Percentiles rank a stretch among this genome's conserved stretches.
phyloP scores from a whole-genome alignment of 768 basidiomycete genomes.

The Suillus placidus region DNA sequence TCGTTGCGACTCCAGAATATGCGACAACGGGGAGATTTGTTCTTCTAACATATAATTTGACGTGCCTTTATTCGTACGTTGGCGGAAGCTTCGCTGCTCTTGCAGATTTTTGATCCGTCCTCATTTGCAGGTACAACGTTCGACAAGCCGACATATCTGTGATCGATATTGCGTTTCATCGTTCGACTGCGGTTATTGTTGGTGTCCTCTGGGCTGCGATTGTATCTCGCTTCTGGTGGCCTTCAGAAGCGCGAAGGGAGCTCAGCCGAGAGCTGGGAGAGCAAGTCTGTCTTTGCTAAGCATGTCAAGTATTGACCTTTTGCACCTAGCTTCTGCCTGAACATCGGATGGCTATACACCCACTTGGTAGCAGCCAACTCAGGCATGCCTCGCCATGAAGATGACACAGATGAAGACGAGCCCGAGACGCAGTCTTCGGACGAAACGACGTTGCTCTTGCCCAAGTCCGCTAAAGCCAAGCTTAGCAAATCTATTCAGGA shows the following conservation, averaged over 20 bases:
- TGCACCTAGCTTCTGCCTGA: constrained; percentile 76
- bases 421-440: constrained; percentile 17
- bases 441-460: constrained; percentile 36
- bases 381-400: constrained; percentile 53
- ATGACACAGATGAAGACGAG: constrained; percentile 22
- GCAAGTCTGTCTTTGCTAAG: constrained; percentile 46
- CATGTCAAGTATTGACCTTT: constrained; percentile 1
- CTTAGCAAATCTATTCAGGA: constrained; percentile 71
- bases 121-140: constrained; percentile 68
- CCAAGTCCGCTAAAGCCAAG: constrained; percentile 42
- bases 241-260: constrained; percentile 89
- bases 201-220: constrained; percentile 91
- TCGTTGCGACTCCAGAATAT: constrained; percentile 77
- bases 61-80: constrained; percentile 68
- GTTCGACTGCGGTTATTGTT: constrained; percentile 77
- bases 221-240: constrained; percentile 94
- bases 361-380: constrained; percentile 89
- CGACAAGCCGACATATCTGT: constrained; percentile 67
- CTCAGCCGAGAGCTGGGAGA: constrained; percentile 85
- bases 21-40: constrained; percentile 79
- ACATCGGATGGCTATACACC: constrained; percentile 94
- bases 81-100: not conserved
- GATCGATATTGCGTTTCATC: constrained; percentile 69
- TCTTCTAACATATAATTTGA: constrained; percentile 87
- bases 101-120: not conserved